These are phyloP conservation scores for Logfia minima DNA, from an alignment of 129 eudicot species.

Conservation along the genomic window DNA sequence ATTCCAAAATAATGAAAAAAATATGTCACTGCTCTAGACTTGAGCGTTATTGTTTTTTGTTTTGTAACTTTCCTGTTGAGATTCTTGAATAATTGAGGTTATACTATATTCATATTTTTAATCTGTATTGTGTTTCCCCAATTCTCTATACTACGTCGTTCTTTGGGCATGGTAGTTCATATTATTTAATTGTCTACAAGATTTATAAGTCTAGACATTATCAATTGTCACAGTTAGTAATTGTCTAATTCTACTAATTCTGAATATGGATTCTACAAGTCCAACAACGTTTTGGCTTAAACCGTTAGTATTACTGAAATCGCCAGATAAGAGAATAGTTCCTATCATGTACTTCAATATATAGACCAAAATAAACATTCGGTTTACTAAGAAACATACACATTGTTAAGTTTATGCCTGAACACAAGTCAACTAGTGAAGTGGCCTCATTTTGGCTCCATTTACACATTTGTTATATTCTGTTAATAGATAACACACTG, in stretches of 20 bases:
- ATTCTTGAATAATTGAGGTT: background rate
- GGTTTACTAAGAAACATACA: background rate
- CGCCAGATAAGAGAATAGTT: background rate
- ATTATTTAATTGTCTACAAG: background rate
- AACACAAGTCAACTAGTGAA: background rate
- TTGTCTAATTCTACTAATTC: no score
- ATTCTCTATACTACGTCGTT: no score
- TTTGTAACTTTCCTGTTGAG: background rate
- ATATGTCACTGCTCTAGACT: background rate
- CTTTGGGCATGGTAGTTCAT: background rate
- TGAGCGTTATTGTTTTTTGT: background rate
- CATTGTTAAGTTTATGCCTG: background rate
- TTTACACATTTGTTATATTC: background rate
- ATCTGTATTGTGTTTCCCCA: no score
- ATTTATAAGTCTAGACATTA: no score
- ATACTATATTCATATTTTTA: no score
- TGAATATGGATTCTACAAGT: no score
- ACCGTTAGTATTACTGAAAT: background rate
- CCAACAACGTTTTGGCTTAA: background rate
- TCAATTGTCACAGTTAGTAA: no score
- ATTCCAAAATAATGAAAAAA: conserved; percentile 15
- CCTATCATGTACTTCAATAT: background rate
- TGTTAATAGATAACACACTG: background rate
- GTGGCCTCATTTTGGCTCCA: background rate
- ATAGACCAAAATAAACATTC: background rate